These are phyloP conservation scores for Penicillium sp. DNA, from an alignment of 2,329 filamentous ascomycete genomes.

Conservation along the genomic window DNA sequence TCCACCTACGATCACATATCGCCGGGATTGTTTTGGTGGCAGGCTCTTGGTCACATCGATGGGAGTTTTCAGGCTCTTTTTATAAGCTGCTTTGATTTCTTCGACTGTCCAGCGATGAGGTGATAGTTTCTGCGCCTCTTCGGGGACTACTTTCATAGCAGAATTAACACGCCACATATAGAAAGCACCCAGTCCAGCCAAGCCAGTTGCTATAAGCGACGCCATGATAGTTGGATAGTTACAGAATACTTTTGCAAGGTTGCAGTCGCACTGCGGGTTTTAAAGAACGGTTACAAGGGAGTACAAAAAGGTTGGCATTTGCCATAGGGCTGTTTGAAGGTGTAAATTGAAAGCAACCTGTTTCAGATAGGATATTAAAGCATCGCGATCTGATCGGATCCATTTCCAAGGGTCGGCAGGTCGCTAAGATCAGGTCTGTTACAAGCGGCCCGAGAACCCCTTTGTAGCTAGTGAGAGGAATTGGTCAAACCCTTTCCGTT, in stretches of 20 bases:
- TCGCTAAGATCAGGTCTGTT: constrained; percentile 24
- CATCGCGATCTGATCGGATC: neutral
- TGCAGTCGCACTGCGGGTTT: neutral
- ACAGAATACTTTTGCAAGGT: neutral
- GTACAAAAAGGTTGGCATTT: neutral
- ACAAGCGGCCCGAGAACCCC: constrained; percentile 2
- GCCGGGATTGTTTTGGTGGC: constrained; percentile 37
- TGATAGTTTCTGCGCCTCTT: constrained; percentile 26
- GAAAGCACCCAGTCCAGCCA: constrained; percentile 19
- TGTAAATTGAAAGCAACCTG: neutral
- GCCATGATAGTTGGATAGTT: constrained; percentile 6
- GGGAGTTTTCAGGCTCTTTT: constrained; percentile 27
- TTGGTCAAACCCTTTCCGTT: neutral
- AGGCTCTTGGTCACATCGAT: constrained; percentile 36
- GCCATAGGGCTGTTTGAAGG: neutral
- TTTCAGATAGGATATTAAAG: neutral
- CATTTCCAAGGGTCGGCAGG: neutral
- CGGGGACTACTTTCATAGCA: constrained; percentile 26
- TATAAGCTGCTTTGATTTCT: constrained; percentile 33
- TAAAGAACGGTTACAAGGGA: neutral
- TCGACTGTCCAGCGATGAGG: constrained; percentile 36
- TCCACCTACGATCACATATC: constrained; percentile 42
- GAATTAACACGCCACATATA: constrained; percentile 34
- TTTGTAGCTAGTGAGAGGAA: no score
- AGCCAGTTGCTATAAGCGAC: constrained; percentile 5